Evolutionary conservation across 371 early-diverging fungal species (phyloP).

Genomic region (Haplosporangium sp.): DNA sequence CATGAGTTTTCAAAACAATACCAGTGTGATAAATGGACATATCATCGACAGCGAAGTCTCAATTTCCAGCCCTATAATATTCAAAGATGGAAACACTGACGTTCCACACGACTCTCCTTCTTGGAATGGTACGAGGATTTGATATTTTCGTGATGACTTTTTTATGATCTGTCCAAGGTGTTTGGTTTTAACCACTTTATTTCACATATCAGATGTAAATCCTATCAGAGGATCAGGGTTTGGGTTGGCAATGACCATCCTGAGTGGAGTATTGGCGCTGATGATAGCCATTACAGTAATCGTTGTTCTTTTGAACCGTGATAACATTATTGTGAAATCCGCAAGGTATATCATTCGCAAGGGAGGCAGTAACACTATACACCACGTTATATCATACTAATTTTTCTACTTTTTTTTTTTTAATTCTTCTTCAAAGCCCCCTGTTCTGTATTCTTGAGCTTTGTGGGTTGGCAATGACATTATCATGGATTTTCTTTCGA

Average conservation of each 20-base stretch:
- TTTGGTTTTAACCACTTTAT: constrained; percentile 8
- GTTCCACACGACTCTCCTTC: constrained; percentile 22
- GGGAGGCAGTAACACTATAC: too few species aligned
- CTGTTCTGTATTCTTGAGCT: constrained; percentile 67
- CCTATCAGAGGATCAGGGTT: constrained; percentile 56
- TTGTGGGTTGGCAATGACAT: constrained; percentile 59
- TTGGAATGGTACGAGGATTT: constrained; percentile 14
- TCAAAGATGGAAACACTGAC: constrained; percentile 30
- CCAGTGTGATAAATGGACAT: constrained; percentile 24
- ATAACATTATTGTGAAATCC: constrained; percentile 64
- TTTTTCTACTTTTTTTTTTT: too few species aligned
- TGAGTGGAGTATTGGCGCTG: constrained; percentile 56
- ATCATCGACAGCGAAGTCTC: not conserved
- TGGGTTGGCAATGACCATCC: constrained; percentile 48
- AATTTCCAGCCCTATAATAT: constrained; percentile 29
- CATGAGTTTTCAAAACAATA: constrained; percentile 27
- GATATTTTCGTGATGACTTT: constrained; percentile 23
- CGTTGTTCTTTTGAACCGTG: constrained; percentile 58
- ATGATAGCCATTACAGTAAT: constrained; percentile 53
- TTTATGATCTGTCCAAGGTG: not conserved
- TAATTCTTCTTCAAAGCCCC: constrained; percentile 45
- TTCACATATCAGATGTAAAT: constrained; percentile 34
- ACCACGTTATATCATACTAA: too few species aligned
- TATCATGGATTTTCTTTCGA: constrained; percentile 58
- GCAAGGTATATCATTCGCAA: constrained; percentile 58